Conservation (phyloP, 352 stramenopile genomes). For the Achlya hypogyna region DNA sequence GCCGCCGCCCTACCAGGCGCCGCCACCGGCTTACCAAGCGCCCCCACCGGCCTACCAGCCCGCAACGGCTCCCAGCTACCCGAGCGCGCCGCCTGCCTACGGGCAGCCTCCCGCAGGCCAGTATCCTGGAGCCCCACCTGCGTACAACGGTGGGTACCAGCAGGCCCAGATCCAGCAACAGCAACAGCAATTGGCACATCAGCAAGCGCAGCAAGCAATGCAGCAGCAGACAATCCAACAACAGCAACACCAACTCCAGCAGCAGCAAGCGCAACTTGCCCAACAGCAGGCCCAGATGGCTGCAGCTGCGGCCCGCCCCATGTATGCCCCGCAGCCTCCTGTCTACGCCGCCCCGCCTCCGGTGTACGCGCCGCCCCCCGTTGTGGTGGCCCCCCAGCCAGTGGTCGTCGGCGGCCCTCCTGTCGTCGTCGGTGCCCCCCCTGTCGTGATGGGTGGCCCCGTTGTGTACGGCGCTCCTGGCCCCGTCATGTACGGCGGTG, state of each 20-base stretch:
- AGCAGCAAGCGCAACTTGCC: slow-evolving; percentile 15
- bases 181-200: slow-evolving; percentile 3
- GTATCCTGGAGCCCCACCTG: not conserved
- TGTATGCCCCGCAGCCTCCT: slow-evolving; percentile 11
- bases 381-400: slow-evolving; percentile 12
- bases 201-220: not conserved
- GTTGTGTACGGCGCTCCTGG: slow-evolving; percentile 14
- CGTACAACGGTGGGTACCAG: slow-evolving; percentile 5
- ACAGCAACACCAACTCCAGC: slow-evolving; percentile 4
- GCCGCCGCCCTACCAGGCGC: slow-evolving; percentile 18
- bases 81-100: slow-evolving; percentile 12
- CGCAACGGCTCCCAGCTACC: not conserved
- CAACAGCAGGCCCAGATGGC: slow-evolving; percentile 18
- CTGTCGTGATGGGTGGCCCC: slow-evolving; percentile 21
- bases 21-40: slow-evolving; percentile 29
- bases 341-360: not conserved
- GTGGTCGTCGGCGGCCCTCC: slow-evolving; percentile 1
- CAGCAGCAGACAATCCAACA: slow-evolving; percentile 15
- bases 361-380: slow-evolving; percentile 14
- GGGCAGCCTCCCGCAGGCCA: not conserved
- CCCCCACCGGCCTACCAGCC: slow-evolving; percentile 21
- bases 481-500: slow-evolving; percentile 19
- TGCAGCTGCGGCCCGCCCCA: slow-evolving; percentile 4
- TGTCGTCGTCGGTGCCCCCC: slow-evolving; percentile 15
- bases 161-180: not conserved